phyloP scores from a whole-genome alignment of 1,284 basidiomycete genomes.

The Ustanciosporium gigantosporum region DNA sequence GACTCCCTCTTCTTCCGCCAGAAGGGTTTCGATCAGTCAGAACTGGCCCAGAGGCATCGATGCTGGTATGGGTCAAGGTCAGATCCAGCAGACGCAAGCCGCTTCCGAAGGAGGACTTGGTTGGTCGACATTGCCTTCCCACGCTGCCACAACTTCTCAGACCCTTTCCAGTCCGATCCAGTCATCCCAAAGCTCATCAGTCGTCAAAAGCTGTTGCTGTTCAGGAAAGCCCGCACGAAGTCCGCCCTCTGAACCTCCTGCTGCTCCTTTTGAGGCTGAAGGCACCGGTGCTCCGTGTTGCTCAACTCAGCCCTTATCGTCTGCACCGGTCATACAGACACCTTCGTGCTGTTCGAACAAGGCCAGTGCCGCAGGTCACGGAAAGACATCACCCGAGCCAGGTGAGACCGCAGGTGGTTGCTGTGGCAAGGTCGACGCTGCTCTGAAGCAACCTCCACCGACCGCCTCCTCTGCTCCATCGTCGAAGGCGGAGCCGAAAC shows the following conservation, averaged over 20 bases:
- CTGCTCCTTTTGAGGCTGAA: background rate
- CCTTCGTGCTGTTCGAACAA: constrained; percentile 16
- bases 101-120: constrained; percentile 30
- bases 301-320: background rate
- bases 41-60: constrained; percentile 34
- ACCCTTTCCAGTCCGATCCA: constrained; percentile 8
- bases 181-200: background rate
- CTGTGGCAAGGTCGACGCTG: background rate
- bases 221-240: background rate
- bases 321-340: background rate
- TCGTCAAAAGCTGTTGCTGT: constrained; percentile 4
- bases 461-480: background rate
- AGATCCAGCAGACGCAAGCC: constrained; percentile 32
- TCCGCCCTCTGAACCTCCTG: background rate
- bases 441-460: background rate
- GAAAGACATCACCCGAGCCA: background rate
- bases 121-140: constrained; percentile 26
- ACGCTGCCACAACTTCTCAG: background rate
- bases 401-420: constrained; percentile 5
- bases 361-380: background rate
- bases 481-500: constrained; percentile 1
- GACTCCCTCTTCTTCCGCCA: background rate
- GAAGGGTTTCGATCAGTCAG: background rate
- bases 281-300: background rate
- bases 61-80: constrained; percentile 40